These are phyloP conservation scores for Davidsoniella virescens DNA, from an alignment of 2,329 filamentous ascomycete genomes.

Conservation along the genomic window DNA sequence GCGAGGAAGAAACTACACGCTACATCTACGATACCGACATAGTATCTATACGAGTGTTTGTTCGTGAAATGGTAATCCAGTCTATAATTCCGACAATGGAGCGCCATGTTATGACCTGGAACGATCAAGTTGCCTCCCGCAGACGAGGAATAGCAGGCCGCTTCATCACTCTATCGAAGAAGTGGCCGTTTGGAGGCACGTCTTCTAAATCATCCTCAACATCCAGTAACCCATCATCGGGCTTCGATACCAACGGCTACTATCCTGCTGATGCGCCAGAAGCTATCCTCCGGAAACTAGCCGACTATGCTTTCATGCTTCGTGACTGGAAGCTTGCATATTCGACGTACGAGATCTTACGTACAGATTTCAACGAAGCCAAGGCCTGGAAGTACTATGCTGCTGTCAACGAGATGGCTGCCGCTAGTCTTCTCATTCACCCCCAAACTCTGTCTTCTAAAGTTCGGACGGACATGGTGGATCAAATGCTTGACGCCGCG, in stretches of 20 bases:
- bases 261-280: slow-evolving; percentile 75
- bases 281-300: slow-evolving; percentile 80
- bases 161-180: slow-evolving; percentile 87
- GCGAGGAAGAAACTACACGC: slow-evolving; percentile 53
- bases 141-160: slow-evolving; percentile 76
- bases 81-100: slow-evolving; percentile 96
- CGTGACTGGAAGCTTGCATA: slow-evolving; percentile 88
- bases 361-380: slow-evolving; percentile 79
- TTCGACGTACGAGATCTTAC: slow-evolving; percentile 78
- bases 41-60: slow-evolving; percentile 71
- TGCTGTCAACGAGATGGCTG: slow-evolving; percentile 88
- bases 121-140: slow-evolving; percentile 87
- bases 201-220: slow-evolving; percentile 36
- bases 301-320: slow-evolving; percentile 93
- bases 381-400: slow-evolving; percentile 96
- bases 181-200: slow-evolving; percentile 63
- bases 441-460: slow-evolving; percentile 58
- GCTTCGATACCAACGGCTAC: slow-evolving; percentile 68
- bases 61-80: slow-evolving; percentile 88
- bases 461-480: slow-evolving; percentile 62
- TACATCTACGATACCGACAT: slow-evolving; percentile 89
- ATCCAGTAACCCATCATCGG: slow-evolving; percentile 31
- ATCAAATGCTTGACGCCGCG: slow-evolving; percentile 76
- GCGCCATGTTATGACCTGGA: slow-evolving; percentile 78
- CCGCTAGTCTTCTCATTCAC: slow-evolving; percentile 64